Base-by-base conservation (phyloP, 768 basidiomycete species). In the Tricholomella constricta region DNA sequence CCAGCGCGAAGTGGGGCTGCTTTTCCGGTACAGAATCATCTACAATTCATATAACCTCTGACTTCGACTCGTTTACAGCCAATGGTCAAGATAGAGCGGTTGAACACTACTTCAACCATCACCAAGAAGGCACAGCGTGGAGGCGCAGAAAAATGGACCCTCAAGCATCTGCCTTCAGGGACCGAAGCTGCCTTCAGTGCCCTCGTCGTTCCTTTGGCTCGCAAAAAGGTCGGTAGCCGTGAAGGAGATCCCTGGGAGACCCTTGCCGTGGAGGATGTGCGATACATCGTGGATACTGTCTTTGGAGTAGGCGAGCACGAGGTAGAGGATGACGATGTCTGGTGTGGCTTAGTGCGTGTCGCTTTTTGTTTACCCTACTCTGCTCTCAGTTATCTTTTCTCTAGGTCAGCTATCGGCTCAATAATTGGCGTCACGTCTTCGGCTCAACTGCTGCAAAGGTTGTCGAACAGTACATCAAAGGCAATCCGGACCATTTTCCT, bases 291-390 rank as follows among this genome's bases (percentile, higher is more conserved):
- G 6, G 40, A 41, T 20, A 41, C 40, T 20, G 20, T 25, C 4
- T 41, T 22, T 14, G 40, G 40, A 20, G 22, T 15, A 12, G 50
- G 41, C 14, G 15, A 32, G 12, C 23, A 43, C 32, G 8, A 29
- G 5, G 50, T 51, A 9, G 15, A 29, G 4, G 26, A 43, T n/a
- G 35, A 35, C 6, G 32, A 51, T 9, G 50, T 29, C 19, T 51
- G 50, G 50, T 23, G 17, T 35, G 50, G 50, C 15, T 20, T 51
- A 20, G 50, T 51, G 29, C 29, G 45, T 47, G 4, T 19, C 15
- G 10, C 4, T 15, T 25, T 36, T 17, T 19, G 34, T 17, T 8
- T 29, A 6, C 29, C 29, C 29, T 6, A 20, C 5, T 6, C 12
- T 20, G 34, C 32, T 3, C n/a, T 6, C 9, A 34, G 7, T 20